These are phyloP conservation scores for Chrysoporthe deuterocubensis DNA, from an alignment of 2,329 filamentous ascomycete genomes.

Conservation along the genomic window DNA sequence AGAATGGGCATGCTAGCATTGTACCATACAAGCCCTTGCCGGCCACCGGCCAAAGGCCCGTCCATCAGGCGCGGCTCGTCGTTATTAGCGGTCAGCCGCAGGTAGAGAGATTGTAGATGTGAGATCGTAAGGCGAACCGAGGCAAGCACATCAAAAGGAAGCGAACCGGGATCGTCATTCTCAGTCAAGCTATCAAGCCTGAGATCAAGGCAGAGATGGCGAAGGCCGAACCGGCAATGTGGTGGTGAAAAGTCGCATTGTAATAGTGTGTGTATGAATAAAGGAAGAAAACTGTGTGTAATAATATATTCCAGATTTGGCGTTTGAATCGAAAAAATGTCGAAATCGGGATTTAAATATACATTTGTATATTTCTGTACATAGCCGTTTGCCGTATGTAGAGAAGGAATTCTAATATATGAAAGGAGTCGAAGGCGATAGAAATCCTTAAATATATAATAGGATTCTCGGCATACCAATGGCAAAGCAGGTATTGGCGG, in stretches of 20 bases:
- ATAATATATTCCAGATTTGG: background rate
- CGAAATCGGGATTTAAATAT: conserved; percentile 11
- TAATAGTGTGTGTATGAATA: conserved; percentile 13
- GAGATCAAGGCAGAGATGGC: conserved; percentile 18
- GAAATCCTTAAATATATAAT: background rate
- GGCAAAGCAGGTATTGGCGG: background rate
- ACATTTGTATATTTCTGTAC: background rate
- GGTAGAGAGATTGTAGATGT: conserved; percentile 14
- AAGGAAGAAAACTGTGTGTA: conserved; percentile 2
- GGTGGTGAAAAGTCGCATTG: conserved; percentile 11
- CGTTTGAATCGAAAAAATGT: conserved; percentile 7
- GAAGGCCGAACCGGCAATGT: conserved; percentile 7
- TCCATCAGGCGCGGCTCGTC: conserved; percentile 14
- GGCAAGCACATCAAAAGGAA: background rate
- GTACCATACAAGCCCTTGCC: conserved; percentile 7
- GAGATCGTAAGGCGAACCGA: conserved; percentile 9
- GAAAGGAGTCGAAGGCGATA: conserved; percentile 10
- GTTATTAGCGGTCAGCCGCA: conserved; percentile 1
- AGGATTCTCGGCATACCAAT: conserved; percentile 9
- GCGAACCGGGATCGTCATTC: background rate
- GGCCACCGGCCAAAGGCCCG: background rate
- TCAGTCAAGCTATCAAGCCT: background rate
- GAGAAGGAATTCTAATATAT: background rate
- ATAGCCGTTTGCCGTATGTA: background rate
- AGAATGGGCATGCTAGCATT: conserved; percentile 13